phyloP scores from a whole-genome alignment of 176 grass and related monocot species.

The Eremochloa ophiuroides region DNA sequence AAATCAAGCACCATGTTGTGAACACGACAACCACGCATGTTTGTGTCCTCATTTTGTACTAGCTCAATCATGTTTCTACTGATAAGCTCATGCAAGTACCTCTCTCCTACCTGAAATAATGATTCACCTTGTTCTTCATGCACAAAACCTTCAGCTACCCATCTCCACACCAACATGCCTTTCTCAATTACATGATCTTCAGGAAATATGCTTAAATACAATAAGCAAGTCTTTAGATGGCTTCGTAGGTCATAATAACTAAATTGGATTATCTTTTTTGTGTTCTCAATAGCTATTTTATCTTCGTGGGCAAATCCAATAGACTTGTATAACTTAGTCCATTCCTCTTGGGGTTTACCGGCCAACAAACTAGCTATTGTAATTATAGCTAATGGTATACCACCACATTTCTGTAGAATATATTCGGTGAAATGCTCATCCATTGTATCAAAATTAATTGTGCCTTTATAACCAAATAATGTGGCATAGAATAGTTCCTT shows the following conservation, averaged over 20 bases:
- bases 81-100: conserved; percentile 5
- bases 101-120: neutral
- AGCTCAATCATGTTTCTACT: conserved; percentile 8
- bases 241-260: conserved; percentile 1
- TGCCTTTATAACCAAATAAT: neutral
- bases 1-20: conserved; percentile 22
- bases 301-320: neutral
- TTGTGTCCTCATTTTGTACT: neutral
- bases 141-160: conserved; percentile 20
- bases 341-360: neutral
- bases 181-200: neutral
- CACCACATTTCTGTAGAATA: neutral
- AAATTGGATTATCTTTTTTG: neutral
- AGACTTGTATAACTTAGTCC: neutral
- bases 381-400: neutral
- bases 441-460: neutral
- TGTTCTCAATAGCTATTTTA: neutral
- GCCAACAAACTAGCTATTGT: conserved; percentile 13
- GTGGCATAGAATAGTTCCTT: neutral
- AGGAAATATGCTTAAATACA: neutral
- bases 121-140: neutral
- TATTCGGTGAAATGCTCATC: neutral
- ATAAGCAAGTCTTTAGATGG: conserved; percentile 4
- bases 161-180: neutral
- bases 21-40: neutral